phyloP scores from a whole-genome alignment of 23 red algal species.

The Gracilaria domingensis region DNA sequence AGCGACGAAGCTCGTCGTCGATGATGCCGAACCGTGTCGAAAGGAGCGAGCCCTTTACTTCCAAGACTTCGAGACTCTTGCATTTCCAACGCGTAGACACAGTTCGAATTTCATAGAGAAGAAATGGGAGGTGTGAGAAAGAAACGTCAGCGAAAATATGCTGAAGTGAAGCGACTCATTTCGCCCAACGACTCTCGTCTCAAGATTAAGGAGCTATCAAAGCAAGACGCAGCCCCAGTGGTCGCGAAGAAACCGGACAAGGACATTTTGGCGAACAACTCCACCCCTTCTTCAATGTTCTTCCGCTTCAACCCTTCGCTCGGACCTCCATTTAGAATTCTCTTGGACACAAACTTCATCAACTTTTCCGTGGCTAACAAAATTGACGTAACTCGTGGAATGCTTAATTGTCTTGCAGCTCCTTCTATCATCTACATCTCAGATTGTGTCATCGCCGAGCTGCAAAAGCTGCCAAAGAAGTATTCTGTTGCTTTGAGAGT shows the following conservation, averaged over 20 bases:
- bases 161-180: conserved; percentile 76
- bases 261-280: conserved; percentile 53
- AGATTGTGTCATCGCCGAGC: conserved; percentile 98
- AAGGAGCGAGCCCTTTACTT: too few relatives aligned
- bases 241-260: conserved; percentile 69
- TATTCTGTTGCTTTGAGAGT: conserved; percentile 92
- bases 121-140: conserved; percentile 62
- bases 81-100: background rate
- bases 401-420: conserved; percentile 93
- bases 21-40: too few relatives aligned
- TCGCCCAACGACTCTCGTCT: conserved; percentile 83
- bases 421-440: conserved; percentile 81
- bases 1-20: too few relatives aligned
- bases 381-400: conserved; percentile 80
- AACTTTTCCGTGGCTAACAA: conserved; percentile 97
- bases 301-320: conserved; percentile 92
- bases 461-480: conserved; percentile 96
- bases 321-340: conserved; percentile 93
- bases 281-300: conserved; percentile 83
- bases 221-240: conserved; percentile 76
- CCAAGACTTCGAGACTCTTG: too few relatives aligned
- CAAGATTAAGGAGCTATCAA: conserved; percentile 68
- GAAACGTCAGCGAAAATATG: conserved; percentile 71
- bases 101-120: background rate
- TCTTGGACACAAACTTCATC: conserved; percentile 99